Percentiles rank a stretch among this genome's conserved stretches.
phyloP scores from a whole-genome alignment of 2,329 filamentous ascomycete genomes.

The Metarhizium guizhouense region DNA sequence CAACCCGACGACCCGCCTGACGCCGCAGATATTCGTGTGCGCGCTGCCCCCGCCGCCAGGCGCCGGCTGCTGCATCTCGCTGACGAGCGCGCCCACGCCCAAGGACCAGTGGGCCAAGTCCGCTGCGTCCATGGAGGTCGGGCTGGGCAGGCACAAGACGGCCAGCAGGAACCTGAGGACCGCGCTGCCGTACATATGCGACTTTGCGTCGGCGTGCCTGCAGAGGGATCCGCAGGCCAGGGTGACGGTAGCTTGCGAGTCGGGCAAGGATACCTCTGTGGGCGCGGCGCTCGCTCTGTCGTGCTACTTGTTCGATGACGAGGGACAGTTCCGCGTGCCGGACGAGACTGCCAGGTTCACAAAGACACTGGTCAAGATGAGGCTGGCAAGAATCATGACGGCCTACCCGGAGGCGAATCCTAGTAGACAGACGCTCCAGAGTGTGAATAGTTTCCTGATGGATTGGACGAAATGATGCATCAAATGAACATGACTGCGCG shows the following conservation, averaged over 20 bases:
- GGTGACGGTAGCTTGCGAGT: constrained; percentile 60
- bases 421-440: constrained; percentile 76
- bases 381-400: constrained; percentile 75
- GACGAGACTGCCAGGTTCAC: constrained; percentile 35
- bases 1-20: constrained; percentile 17
- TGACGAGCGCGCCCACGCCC: constrained; percentile 34
- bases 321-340: constrained; percentile 36
- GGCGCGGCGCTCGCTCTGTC: constrained; percentile 68
- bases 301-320: constrained; percentile 62
- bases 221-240: constrained; percentile 5
- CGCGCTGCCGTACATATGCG: constrained; percentile 54
- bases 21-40: constrained; percentile 28
- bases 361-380: constrained; percentile 69
- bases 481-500: background rate
- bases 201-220: constrained; percentile 40
- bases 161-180: constrained; percentile 76
- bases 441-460: constrained; percentile 87
- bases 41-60: constrained; percentile 18
- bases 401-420: constrained; percentile 74
- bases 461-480: constrained; percentile 29
- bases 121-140: constrained; percentile 42
- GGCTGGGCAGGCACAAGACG: constrained; percentile 62
- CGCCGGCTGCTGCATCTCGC: constrained; percentile 29
- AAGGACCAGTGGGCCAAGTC: constrained; percentile 31
- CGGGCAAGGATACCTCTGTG: constrained; percentile 71